Evolutionary conservation across 306 rosid species (phyloP).

Genomic region (cucumber (Cucumis sativus)): DNA sequence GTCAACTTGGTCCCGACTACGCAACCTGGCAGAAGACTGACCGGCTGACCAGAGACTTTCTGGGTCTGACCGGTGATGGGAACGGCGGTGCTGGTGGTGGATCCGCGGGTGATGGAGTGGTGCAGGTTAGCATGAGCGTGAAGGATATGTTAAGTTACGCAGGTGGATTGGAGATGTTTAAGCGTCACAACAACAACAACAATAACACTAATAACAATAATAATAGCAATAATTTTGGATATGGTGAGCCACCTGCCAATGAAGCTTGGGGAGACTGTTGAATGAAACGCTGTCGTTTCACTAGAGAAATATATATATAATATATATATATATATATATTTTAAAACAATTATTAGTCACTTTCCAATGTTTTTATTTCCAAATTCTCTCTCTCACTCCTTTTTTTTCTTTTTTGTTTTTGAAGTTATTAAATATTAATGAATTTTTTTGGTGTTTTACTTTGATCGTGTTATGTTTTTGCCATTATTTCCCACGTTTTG

Average conservation of each 20-base stretch:
- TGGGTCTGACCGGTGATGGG: conserved; percentile 46
- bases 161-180: conserved; percentile 32
- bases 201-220: background rate
- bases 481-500: background rate
- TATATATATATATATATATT: too few relatives aligned
- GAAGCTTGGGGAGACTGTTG: conserved; percentile 14
- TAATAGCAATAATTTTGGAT: conserved; percentile 37
- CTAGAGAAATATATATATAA: background rate
- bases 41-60: conserved; percentile 70
- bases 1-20: conserved; percentile 5
- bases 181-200: conserved; percentile 14
- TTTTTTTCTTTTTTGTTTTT: background rate
- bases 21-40: conserved; percentile 42
- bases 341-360: background rate
- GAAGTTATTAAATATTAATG: background rate
- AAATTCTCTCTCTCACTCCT: background rate
- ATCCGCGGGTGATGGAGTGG: conserved; percentile 10
- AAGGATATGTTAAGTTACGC: conserved; percentile 58
- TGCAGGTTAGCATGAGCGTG: conserved; percentile 26
- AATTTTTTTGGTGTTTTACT: background rate
- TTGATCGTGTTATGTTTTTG: background rate
- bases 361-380: background rate
- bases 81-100: background rate
- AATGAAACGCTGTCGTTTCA: background rate
- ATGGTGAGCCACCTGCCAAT: conserved; percentile 34